These are phyloP conservation scores for Camelina neglecta DNA, from an alignment of 345 rosid species.

Conservation along the genomic window DNA sequence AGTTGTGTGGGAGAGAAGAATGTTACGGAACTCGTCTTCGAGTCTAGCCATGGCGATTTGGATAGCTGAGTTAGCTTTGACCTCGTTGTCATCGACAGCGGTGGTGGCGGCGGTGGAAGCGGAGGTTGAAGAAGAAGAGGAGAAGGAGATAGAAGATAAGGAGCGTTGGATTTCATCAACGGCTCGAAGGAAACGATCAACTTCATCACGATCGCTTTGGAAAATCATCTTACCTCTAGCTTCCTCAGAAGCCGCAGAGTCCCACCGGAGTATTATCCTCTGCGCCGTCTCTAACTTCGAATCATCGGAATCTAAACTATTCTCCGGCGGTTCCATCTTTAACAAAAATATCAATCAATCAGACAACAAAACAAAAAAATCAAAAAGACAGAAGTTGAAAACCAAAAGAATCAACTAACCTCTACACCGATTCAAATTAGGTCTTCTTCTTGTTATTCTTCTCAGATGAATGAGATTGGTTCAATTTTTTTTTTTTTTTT, in stretches of 20 bases:
- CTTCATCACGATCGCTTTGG: conserved; percentile 75
- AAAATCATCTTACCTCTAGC: conserved; percentile 86
- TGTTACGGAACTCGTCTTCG: conserved; percentile 92
- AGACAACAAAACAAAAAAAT: conserved; percentile 17
- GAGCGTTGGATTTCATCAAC: conserved; percentile 84
- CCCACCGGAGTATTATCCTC: conserved; percentile 85
- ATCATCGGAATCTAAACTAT: conserved; percentile 26
- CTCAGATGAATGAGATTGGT: not conserved
- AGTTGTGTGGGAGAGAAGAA: conserved; percentile 61
- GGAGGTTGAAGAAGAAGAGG: conserved; percentile 37
- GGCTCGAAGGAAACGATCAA: conserved; percentile 79
- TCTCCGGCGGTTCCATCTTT: conserved; percentile 39
- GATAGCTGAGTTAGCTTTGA: conserved; percentile 67
- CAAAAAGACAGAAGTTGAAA: not conserved
- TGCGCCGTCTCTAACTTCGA: conserved; percentile 62
- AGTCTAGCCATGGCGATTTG: conserved; percentile 99
- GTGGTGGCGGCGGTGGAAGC: not conserved
- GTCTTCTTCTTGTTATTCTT: not conserved
- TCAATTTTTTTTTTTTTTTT: not conserved
- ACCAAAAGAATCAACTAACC: conserved; percentile 3
- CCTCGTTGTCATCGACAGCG: conserved; percentile 36
- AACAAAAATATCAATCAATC: not conserved
- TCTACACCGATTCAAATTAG: conserved; percentile 13
- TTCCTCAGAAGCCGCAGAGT: conserved; percentile 78
- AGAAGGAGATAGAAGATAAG: conserved; percentile 50